Conservation (phyloP, 1,284 basidiomycete species). For the Trichosporon coremiiforme region DNA sequence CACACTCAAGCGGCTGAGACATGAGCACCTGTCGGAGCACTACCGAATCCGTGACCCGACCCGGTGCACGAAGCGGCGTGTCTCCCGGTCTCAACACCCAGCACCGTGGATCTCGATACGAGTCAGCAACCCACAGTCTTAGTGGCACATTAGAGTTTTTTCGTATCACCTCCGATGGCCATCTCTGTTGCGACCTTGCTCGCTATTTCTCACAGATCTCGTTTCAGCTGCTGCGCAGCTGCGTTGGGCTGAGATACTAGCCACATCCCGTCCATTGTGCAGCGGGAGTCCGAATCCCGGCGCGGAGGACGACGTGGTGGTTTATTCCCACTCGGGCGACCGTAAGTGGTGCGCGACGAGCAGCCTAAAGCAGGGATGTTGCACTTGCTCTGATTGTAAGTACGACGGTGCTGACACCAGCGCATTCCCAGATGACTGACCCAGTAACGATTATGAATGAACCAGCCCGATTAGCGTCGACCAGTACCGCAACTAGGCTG, state of each 20-base stretch:
- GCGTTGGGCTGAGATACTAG: too few species aligned
- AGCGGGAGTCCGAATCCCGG: too few species aligned
- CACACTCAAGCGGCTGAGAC: neutral
- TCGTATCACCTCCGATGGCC: neutral
- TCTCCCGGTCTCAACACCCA: neutral
- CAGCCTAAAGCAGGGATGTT: too few species aligned
- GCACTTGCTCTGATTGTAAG: too few species aligned
- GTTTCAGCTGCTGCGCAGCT: neutral
- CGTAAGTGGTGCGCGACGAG: too few species aligned
- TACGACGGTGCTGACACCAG: too few species aligned
- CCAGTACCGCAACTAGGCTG: neutral
- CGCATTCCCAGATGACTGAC: neutral
- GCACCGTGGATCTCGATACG: neutral
- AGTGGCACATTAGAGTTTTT: neutral
- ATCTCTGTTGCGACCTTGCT: neutral
- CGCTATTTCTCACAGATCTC: neutral
- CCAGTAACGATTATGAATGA: too few species aligned
- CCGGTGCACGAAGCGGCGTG: neutral
- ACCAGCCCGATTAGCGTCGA: neutral
- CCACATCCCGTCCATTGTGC: too few species aligned
- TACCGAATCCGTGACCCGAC: neutral
- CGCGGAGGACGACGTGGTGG: too few species aligned
- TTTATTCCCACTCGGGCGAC: too few species aligned
- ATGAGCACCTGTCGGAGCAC: neutral
- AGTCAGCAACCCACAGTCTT: neutral